These are phyloP conservation scores for Fusarium odoratissimum DNA, from an alignment of 2,329 filamentous ascomycete genomes.

Conservation along the genomic window DNA sequence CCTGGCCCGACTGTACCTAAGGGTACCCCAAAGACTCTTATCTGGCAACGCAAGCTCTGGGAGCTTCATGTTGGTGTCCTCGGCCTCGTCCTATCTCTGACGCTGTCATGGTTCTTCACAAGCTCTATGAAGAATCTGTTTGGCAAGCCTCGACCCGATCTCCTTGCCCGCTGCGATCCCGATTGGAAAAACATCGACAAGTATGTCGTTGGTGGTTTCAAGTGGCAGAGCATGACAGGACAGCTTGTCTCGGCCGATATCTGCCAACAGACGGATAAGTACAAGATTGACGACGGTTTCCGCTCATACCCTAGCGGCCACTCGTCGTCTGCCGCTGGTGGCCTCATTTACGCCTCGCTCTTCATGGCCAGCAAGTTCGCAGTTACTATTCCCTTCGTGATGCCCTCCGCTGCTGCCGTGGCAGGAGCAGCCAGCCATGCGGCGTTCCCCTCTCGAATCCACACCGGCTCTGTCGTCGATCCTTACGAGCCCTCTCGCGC, in stretches of 20 bases:
- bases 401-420: slow-evolving; percentile 57
- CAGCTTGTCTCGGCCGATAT: slow-evolving; percentile 81
- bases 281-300: slow-evolving; percentile 82
- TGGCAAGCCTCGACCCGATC: slow-evolving; percentile 80
- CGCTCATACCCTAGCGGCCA: slow-evolving; percentile 74
- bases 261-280: slow-evolving; percentile 73
- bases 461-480: slow-evolving; percentile 49
- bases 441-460: slow-evolving; percentile 79
- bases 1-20: slow-evolving; percentile 76
- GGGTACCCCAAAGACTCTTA: slow-evolving; percentile 70
- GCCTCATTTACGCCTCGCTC: slow-evolving; percentile 85
- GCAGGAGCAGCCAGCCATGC: slow-evolving; percentile 68
- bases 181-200: slow-evolving; percentile 72
- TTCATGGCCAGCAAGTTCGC: slow-evolving; percentile 88
- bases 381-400: slow-evolving; percentile 77
- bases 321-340: slow-evolving; percentile 77
- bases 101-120: slow-evolving; percentile 81
- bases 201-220: slow-evolving; percentile 73
- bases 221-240: slow-evolving; percentile 64
- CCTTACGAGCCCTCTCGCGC: slow-evolving; percentile 49
- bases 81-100: slow-evolving; percentile 79
- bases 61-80: slow-evolving; percentile 89
- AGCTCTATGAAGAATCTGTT: slow-evolving; percentile 85
- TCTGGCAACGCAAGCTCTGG: slow-evolving; percentile 89
- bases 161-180: slow-evolving; percentile 82